These are phyloP conservation scores for Circinella minor DNA, from an alignment of 371 early-diverging fungal species.

Conservation along the genomic window DNA sequence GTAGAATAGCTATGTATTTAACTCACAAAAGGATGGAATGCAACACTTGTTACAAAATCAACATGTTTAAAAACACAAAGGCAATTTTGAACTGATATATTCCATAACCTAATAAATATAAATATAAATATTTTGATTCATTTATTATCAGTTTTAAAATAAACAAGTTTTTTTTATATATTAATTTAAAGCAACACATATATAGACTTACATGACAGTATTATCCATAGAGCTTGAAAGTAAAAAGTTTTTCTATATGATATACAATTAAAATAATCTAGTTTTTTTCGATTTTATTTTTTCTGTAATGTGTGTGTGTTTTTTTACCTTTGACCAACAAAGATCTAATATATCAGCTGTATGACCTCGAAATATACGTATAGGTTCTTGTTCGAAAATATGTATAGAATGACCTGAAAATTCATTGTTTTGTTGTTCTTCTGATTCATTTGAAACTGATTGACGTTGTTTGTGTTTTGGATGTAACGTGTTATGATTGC, in stretches of 20 bases:
- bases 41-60: constrained; percentile 79
- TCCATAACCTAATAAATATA: constrained; percentile 72
- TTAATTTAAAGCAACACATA: background rate
- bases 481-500: background rate
- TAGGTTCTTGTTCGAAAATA: constrained; percentile 70
- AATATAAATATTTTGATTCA: background rate
- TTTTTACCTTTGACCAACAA: constrained; percentile 79
- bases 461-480: background rate
- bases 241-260: constrained; percentile 68
- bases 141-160: too few species aligned
- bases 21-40: constrained; percentile 77
- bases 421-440: background rate
- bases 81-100: constrained; percentile 71
- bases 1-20: background rate
- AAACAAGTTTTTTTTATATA: too few species aligned
- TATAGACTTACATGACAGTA: constrained; percentile 64
- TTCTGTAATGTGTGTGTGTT: background rate
- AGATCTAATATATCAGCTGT: constrained; percentile 74
- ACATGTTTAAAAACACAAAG: constrained; percentile 79
- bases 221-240: constrained; percentile 85
- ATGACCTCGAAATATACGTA: constrained; percentile 74
- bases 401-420: constrained; percentile 22
- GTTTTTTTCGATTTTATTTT: too few species aligned
- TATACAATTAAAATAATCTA: too few species aligned
- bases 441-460: background rate